Conservation (phyloP, 805 yeast species). For the Cyberlindnera veronae region DNA sequence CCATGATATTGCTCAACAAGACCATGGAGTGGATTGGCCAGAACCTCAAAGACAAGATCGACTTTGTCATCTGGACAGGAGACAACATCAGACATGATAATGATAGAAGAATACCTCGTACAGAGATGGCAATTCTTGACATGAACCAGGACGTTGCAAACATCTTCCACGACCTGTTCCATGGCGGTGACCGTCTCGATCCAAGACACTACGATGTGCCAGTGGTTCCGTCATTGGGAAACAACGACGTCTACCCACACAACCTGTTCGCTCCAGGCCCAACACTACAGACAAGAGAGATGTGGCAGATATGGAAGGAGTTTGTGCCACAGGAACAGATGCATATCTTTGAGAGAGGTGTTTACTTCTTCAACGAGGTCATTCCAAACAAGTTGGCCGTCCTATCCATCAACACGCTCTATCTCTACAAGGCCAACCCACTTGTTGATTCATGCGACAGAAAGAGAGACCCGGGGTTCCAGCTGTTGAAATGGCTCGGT, state of each 20-base stretch:
- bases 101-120: constrained; percentile 70
- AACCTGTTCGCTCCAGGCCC: constrained; percentile 85
- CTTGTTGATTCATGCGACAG: constrained; percentile 76
- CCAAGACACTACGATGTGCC: constrained; percentile 44
- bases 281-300: constrained; percentile 78
- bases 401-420: constrained; percentile 73
- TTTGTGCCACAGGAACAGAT: constrained; percentile 76
- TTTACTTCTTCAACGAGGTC: constrained; percentile 72
- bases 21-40: constrained; percentile 66
- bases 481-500: constrained; percentile 75
- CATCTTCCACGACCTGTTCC: constrained; percentile 49
- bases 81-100: constrained; percentile 85
- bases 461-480: constrained; percentile 75
- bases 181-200: constrained; percentile 31
- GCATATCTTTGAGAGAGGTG: constrained; percentile 71
- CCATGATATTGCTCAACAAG: constrained; percentile 53
- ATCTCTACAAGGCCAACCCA: constrained; percentile 73
- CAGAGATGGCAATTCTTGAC: constrained; percentile 66
- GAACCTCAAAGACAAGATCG: constrained; percentile 70
- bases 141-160: constrained; percentile 59
- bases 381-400: constrained; percentile 77
- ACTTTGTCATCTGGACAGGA: constrained; percentile 88
- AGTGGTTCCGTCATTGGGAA: constrained; percentile 74
- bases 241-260: constrained; percentile 88
- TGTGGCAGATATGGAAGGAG: constrained; percentile 67